These are phyloP conservation scores for Metschnikowia gelsemii DNA, from an alignment of 805 yeast species.

Conservation along the genomic window DNA sequence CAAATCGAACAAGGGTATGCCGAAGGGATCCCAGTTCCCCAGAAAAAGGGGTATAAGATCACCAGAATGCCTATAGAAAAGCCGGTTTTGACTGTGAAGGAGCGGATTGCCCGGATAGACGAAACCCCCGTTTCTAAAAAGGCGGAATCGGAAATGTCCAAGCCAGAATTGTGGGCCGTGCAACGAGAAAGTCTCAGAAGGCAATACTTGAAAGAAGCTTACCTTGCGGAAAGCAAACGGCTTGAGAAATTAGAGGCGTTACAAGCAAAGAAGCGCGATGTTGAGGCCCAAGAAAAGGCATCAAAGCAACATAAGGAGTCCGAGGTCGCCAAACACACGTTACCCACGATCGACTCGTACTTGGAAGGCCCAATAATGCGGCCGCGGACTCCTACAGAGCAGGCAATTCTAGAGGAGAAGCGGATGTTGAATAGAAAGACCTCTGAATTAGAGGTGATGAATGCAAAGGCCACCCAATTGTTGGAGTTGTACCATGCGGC, in stretches of 20 bases:
- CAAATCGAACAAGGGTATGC: conserved; percentile 65
- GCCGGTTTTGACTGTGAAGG: conserved; percentile 56
- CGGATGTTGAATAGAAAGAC: conserved; percentile 65
- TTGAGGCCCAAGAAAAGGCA: conserved; percentile 27
- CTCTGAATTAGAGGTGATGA: conserved; percentile 51
- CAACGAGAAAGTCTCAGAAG: conserved; percentile 68
- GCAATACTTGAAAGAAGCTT: conserved; percentile 63
- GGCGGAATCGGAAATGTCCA: conserved; percentile 31
- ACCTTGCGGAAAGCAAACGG: conserved; percentile 51
- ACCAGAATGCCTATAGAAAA: conserved; percentile 55
- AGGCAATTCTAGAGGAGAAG: conserved; percentile 53
- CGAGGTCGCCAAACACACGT: conserved; percentile 60
- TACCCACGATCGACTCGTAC: conserved; percentile 74
- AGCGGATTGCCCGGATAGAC: conserved; percentile 56
- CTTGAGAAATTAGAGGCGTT: conserved; percentile 39
- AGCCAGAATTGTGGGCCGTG: conserved; percentile 45
- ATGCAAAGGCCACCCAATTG: conserved; percentile 53
- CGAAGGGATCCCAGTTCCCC: conserved; percentile 66
- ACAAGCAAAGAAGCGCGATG: conserved; percentile 29
- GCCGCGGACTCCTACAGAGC: conserved; percentile 70
- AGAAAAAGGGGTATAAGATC: conserved; percentile 44
- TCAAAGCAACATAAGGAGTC: conserved; percentile 40
- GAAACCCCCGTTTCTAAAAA: conserved; percentile 34
- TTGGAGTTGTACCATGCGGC: conserved; percentile 73
- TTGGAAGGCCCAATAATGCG: conserved; percentile 70